Percentiles rank a stretch among this genome's conserved stretches.
These are phyloP conservation scores for Arctium minus DNA, from an alignment of 129 eudicot species.

Conservation along the genomic window DNA sequence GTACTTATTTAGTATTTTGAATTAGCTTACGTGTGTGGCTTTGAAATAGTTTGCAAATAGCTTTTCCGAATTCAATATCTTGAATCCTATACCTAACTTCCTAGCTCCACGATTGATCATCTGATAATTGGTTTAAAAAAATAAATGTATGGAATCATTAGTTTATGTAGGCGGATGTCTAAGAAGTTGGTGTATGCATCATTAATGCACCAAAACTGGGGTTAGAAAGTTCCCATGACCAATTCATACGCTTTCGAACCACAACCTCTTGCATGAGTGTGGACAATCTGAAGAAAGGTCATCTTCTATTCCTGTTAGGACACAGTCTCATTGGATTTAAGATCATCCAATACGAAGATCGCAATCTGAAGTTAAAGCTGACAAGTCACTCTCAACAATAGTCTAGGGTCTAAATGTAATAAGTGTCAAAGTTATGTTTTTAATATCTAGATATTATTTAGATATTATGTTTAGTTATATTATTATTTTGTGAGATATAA, in stretches of 20 bases:
- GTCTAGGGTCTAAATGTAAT: no score
- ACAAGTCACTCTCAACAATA: no score
- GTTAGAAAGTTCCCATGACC: constrained; percentile 28
- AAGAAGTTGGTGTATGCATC: constrained; percentile 28
- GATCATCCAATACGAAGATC: no score
- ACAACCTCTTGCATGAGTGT: constrained; percentile 29
- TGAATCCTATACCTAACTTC: background rate
- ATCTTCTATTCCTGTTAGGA: no score
- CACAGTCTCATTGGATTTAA: no score
- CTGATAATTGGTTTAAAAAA: background rate
- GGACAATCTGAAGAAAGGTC: constrained; percentile 31
- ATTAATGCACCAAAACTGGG: constrained; percentile 34
- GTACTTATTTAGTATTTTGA: background rate
- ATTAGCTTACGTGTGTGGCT: background rate
- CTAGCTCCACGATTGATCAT: background rate
- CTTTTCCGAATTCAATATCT: background rate
- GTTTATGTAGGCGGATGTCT: background rate
- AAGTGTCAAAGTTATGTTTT: no score
- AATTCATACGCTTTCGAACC: constrained; percentile 19
- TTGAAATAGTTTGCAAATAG: background rate
- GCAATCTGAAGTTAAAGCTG: no score
- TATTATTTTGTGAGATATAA: no score
- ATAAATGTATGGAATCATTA: background rate
- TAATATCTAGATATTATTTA: no score
- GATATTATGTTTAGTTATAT: no score